Evolutionary conservation across 1,284 basidiomycete species (phyloP).

Genomic region (Baeospora myosura): DNA sequence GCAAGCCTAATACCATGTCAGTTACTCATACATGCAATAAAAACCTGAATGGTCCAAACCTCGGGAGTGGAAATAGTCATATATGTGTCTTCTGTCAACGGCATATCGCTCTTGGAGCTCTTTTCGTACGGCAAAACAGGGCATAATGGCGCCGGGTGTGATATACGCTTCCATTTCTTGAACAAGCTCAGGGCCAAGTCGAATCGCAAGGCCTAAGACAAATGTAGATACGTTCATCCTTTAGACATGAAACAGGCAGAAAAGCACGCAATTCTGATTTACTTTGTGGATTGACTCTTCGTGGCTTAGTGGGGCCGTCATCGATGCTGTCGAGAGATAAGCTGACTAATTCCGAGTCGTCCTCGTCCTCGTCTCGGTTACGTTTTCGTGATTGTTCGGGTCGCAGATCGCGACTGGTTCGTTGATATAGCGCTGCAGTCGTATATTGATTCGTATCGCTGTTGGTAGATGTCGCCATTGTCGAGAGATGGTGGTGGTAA

Average conservation of each 20-base stretch:
- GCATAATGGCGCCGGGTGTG: constrained; percentile 63
- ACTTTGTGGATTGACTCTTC: constrained; percentile 44
- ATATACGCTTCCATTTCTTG: constrained; percentile 61
- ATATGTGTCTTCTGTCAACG: constrained; percentile 65
- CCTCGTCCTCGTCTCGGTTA: no score
- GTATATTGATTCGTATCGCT: no score
- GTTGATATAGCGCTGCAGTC: no score
- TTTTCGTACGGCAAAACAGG: constrained; percentile 59
- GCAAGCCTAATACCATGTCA: background rate
- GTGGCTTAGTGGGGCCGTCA: constrained; percentile 20
- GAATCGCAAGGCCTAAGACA: constrained; percentile 49
- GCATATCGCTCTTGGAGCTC: constrained; percentile 59
- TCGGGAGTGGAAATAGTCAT: constrained; percentile 67
- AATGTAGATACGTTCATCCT: constrained; percentile 14
- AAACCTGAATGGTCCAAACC: constrained; percentile 19
- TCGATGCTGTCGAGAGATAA: no score
- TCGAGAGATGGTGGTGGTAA: background rate
- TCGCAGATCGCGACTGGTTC: no score
- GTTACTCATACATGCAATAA: background rate
- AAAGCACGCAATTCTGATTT: no score
- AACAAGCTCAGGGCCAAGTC: constrained; percentile 58
- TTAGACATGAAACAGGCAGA: background rate
- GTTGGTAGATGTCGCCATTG: no score
- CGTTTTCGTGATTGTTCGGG: no score
- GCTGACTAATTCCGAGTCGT: no score